Base-by-base conservation (phyloP, 1,284 basidiomycete species). In the Boletellus deceptivus region DNA sequence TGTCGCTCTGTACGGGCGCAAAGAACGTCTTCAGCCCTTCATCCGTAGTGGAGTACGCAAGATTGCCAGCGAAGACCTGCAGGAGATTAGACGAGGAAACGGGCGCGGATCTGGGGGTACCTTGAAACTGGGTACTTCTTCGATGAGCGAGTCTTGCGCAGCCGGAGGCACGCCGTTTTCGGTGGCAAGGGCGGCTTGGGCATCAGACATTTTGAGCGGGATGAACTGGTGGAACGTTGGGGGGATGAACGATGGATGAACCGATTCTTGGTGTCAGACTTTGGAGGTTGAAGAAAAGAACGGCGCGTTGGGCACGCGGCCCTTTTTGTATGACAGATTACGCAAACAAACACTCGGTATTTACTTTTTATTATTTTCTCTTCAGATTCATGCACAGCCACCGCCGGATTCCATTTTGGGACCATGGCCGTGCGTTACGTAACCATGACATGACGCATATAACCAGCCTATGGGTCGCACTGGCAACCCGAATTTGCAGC, bases 11-110 rank as follows among this genome's bases (percentile, higher is more conserved):
- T 65, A 90, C 83, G 69, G 86, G 84, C 73, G 79, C 85, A 78
- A 92, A 92, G 79, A 92, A 89, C 72, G 84, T 75, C 84, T 83
- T 86, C 74, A 92, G 86, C 83, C 87, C 89, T 75, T 91, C 87
- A 79, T 91, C 89, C 79, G 86, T 89, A 63, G 87, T 90, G 67
- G 83, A 78, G 72, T 91, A 92, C 75, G 88, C 83, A 78, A 92
- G 88, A 74, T 92, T 92, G 64, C 89, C 89, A 65, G 82, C 86
- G 72, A 91, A 92, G 75, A 91, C 86, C 90, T 92, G 63, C 17
- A 29, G 38, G 48, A 37, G 17, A 35, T 18, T 22, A 38, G 53
- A 49, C 52, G 46, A 54, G 49, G 49, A 38, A 52, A 48, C 16
- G 59, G 14, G 43, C 49, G 53, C 52, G 46, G 52, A 69, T 60